Percentiles rank a stretch among this genome's conserved stretches.
These are phyloP conservation scores for Fusarium pilosicola DNA, from an alignment of 2,329 filamentous ascomycete species.

Conservation along the genomic window DNA sequence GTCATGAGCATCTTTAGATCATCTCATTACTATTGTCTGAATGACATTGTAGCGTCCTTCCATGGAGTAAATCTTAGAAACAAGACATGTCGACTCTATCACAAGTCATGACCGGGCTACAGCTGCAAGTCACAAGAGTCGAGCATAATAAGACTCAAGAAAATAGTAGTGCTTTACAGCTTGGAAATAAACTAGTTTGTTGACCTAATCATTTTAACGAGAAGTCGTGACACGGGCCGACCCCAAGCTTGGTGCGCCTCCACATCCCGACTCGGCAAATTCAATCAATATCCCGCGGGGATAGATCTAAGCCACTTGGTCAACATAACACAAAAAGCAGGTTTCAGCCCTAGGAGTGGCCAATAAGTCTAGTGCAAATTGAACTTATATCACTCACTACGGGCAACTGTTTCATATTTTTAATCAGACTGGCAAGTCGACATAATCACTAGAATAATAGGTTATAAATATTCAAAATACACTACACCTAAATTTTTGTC, in stretches of 20 bases:
- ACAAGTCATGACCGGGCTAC: background rate
- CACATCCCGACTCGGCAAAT: background rate
- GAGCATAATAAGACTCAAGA: rapidly evolving
- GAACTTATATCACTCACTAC: rapidly evolving
- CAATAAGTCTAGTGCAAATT: background rate
- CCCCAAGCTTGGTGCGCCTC: background rate
- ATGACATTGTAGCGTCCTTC: background rate
- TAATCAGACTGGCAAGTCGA: rapidly evolving
- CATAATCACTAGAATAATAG: background rate
- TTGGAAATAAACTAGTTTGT: rapidly evolving
- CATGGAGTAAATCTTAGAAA: rapidly evolving
- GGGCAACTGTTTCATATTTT: background rate
- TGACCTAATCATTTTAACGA: background rate
- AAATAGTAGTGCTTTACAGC: background rate
- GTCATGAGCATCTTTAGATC: no score
- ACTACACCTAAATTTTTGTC: background rate
- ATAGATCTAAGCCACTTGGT: no score
- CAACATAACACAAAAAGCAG: rapidly evolving
- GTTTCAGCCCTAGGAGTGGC: background rate
- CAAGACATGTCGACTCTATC: background rate
- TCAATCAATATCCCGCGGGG: no score
- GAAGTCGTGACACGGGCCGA: background rate
- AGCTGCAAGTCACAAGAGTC: no score
- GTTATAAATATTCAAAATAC: rapidly evolving
- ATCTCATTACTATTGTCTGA: background rate